Percentiles rank a stretch among this genome's conserved stretches.
phyloP scores from a whole-genome alignment of 768 basidiomycete species.

The Termitomyces sp. region DNA sequence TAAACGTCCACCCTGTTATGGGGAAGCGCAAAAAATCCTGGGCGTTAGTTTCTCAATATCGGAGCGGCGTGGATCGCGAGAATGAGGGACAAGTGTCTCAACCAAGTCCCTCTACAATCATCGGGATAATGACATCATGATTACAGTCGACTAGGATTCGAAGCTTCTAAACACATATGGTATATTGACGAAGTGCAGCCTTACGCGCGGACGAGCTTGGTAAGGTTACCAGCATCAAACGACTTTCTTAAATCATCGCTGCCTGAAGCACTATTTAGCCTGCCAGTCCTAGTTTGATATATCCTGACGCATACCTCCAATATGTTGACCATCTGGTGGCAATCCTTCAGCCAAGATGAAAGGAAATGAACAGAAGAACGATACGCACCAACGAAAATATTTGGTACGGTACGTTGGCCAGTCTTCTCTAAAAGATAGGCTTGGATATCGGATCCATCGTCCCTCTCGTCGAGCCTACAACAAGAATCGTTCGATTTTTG shows the following conservation, averaged over 20 bases:
- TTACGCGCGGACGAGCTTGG: conserved; percentile 28
- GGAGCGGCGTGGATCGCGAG: no score
- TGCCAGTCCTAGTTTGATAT: not conserved
- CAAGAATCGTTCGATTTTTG: not conserved
- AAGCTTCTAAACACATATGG: not conserved
- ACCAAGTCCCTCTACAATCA: not conserved
- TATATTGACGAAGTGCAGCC: conserved; percentile 3
- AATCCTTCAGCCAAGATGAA: not conserved
- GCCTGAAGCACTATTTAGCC: conserved; percentile 24
- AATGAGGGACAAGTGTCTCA: not conserved
- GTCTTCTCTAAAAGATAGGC: conserved; percentile 61
- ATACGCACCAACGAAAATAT: conserved; percentile 68
- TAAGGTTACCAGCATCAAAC: conserved; percentile 26
- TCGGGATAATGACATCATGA: not conserved
- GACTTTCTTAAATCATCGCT: conserved; percentile 33
- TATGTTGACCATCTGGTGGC: conserved; percentile 42
- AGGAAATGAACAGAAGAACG: not conserved
- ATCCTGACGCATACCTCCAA: conserved; percentile 43
- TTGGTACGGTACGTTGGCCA: conserved; percentile 70
- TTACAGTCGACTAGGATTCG: not conserved
- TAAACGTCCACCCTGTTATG: not conserved
- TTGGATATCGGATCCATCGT: conserved; percentile 65
- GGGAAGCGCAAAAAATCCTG: not conserved
- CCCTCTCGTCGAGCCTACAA: conserved; percentile 52
- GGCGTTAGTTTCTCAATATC: not conserved